Percentiles rank a stretch among this genome's conserved stretches.
These are phyloP conservation scores for Penicillium odoratum DNA, from an alignment of 495 filamentous ascomycete species.

Conservation along the genomic window DNA sequence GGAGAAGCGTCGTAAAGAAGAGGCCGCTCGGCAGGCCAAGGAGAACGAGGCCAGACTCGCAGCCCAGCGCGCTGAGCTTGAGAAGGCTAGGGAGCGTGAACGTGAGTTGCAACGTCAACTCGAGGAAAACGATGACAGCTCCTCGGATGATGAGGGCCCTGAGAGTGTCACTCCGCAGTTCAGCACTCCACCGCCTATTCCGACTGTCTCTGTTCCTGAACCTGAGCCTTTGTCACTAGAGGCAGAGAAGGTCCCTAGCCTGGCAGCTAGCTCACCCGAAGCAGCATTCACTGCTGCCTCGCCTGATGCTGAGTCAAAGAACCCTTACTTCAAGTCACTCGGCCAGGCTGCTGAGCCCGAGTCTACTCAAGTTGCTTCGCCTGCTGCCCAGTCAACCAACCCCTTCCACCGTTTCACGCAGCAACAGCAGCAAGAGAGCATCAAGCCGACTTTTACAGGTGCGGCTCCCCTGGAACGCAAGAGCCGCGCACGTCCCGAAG, in stretches of 20 bases:
- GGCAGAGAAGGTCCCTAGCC: constrained; percentile 24
- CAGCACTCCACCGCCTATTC: constrained; percentile 58
- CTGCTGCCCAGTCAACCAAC: constrained; percentile 68
- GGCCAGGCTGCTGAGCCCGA: constrained; percentile 38
- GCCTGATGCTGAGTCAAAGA: constrained; percentile 54
- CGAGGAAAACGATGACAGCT: constrained; percentile 76
- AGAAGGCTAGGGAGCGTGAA: constrained; percentile 84
- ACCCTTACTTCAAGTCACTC: constrained; percentile 75
- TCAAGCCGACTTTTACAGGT: constrained; percentile 37
- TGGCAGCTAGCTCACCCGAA: constrained; percentile 30
- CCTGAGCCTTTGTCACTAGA: constrained; percentile 45
- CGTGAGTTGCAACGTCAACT: constrained; percentile 84
- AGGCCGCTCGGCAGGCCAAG: constrained; percentile 78
- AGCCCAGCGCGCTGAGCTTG: constrained; percentile 87
- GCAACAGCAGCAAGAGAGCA: constrained; percentile 27
- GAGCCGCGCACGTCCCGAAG: constrained; percentile 63
- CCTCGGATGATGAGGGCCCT: constrained; percentile 85
- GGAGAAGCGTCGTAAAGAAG: constrained; percentile 88
- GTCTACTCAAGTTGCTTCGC: constrained; percentile 15
- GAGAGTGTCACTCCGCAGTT: constrained; percentile 79
- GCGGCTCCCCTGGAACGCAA: constrained; percentile 45
- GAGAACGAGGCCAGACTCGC: constrained; percentile 86
- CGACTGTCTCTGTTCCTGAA: constrained; percentile 31
- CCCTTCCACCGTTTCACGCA: constrained; percentile 90
- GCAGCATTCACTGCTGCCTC: constrained; percentile 26